A percentile compares a stretch with the other conserved stretches of the same genome.
Conservation (phyloP, 345 rosid genomes). For the Acer negundo region DNA sequence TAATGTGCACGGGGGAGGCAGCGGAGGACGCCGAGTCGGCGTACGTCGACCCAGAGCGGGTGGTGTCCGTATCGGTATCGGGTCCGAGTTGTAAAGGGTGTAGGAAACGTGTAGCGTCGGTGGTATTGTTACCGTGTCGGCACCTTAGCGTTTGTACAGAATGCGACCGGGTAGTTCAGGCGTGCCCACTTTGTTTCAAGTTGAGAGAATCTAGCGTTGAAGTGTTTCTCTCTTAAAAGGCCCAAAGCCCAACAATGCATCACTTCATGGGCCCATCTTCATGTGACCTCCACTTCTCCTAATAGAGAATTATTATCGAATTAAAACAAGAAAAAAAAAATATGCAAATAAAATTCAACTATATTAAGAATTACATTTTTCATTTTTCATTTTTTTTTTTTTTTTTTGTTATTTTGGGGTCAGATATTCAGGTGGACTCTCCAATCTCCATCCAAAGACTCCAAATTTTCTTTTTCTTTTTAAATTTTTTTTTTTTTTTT, state of each 20-base stretch:
- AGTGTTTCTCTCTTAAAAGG: constrained; percentile 51
- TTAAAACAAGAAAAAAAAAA: not conserved
- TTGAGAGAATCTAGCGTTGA: constrained; percentile 72
- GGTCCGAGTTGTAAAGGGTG: constrained; percentile 69
- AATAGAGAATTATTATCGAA: not conserved
- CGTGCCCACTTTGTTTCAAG: constrained; percentile 80
- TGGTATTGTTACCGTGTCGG: constrained; percentile 88
- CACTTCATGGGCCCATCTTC: not conserved
- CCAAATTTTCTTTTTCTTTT: not conserved
- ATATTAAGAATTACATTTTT: constrained; percentile 16
- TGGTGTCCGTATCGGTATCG: constrained; percentile 17
- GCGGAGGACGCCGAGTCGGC: constrained; percentile 94
- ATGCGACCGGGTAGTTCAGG: constrained; percentile 59
- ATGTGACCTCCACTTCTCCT: not conserved
- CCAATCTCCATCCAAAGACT: constrained; percentile 19
- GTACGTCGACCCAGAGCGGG: constrained; percentile 73
- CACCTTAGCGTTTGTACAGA: constrained; percentile 75
- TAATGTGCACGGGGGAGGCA: constrained; percentile 30
- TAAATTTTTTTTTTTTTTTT: not conserved
- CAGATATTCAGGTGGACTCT: constrained; percentile 18
- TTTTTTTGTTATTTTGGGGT: constrained; percentile 3
- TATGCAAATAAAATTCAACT: constrained; percentile 11
- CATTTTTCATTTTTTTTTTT: not conserved
- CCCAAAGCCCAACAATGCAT: constrained; percentile 4
- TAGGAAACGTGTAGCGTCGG: constrained; percentile 58